Evolutionary conservation across 2,329 filamentous ascomycete species (phyloP).

Genomic region (Colletotrichum ledebouriae): DNA sequence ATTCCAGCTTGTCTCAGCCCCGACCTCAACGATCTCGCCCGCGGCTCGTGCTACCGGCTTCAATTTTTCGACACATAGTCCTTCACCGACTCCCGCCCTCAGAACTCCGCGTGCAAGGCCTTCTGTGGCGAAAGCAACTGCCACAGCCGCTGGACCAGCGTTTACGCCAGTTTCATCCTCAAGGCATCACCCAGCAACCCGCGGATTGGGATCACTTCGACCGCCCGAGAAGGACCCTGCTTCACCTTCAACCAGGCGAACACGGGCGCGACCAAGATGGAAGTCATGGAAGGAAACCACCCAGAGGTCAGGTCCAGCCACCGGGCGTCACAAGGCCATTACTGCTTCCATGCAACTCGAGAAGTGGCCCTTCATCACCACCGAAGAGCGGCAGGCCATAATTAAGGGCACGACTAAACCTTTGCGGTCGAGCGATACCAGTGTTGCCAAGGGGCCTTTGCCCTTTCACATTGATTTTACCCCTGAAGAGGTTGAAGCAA

Average conservation of each 20-base stretch:
- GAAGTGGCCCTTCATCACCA: slow-evolving; percentile 46
- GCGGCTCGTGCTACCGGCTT: background rate
- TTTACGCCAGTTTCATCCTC: background rate
- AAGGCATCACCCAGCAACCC: background rate
- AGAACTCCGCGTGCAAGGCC: background rate
- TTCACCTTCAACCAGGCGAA: slow-evolving; percentile 38
- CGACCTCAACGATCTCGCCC: background rate
- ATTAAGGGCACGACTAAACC: slow-evolving; percentile 41
- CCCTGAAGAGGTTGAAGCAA: slow-evolving; percentile 52
- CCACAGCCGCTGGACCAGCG: background rate
- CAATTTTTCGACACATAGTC: background rate
- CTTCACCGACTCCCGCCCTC: background rate
- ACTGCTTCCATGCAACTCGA: slow-evolving; percentile 37
- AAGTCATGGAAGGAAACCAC: slow-evolving; percentile 39
- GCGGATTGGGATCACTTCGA: background rate
- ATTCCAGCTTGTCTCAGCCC: slow-evolving; percentile 4
- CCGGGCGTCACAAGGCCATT: slow-evolving; percentile 7
- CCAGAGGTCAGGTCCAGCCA: background rate
- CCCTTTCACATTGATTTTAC: slow-evolving; percentile 63
- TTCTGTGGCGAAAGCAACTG: background rate
- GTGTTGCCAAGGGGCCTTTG: slow-evolving; percentile 14
- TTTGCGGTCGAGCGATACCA: slow-evolving; percentile 29
- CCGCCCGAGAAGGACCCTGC: background rate
- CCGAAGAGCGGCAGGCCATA: slow-evolving; percentile 42
- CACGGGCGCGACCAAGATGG: slow-evolving; percentile 42